Base-by-base conservation (phyloP, 1,139 yeast species). In the Protomyces inundatus region DNA sequence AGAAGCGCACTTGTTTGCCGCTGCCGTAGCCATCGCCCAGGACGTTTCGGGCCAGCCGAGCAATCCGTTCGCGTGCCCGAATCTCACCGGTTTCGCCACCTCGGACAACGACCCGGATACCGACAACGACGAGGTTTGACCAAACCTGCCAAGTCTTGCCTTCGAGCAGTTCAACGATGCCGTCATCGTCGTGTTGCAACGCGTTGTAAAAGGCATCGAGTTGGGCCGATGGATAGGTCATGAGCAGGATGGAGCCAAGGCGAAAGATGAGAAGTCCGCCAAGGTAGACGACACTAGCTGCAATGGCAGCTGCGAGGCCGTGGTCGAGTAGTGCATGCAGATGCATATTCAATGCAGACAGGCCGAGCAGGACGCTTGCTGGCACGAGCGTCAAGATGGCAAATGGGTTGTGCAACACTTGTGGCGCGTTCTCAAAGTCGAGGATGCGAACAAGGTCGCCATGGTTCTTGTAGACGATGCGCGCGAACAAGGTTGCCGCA, bases 21-120 rank as follows among this genome's bases (percentile, higher is more conserved):
- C 53, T 36, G 12, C 64, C 64, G 33, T 60, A 60, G 4, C 64
- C 64, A 37, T 59, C 64, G 30, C 64, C 64, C n/a, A 60, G 55
- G 32, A 54, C 52, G 37, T 60, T 56, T 45, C 64, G 35, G 9
- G 59, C 45, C n/a, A 53, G 39, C 39, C 59, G 35, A 10, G 45
- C 51, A n/a, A 60, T 60, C 7, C 64, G 53, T 46, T 60, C 64
- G 6, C 64, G 58, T 30, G 50, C 59, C 2, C 59, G 48, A 10
- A 10, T 36, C 35, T 60, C 64, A 23, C 45, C 59, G 9, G 58
- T 32, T 37, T 60, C 64, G 40, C 64, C 64, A 23, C 64, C 64
- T 35, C 55, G 23, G 34, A 60, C 64, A 9, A 39, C 50, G 54
- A 48, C 54, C 33, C 50, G 54, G 46, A 60, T 14, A 12, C 50